Evolutionary conservation across 352 stramenopile species (phyloP), one percentile per base, ranked within the genome.

Genomic region (Phytopythium sindhum): DNA sequence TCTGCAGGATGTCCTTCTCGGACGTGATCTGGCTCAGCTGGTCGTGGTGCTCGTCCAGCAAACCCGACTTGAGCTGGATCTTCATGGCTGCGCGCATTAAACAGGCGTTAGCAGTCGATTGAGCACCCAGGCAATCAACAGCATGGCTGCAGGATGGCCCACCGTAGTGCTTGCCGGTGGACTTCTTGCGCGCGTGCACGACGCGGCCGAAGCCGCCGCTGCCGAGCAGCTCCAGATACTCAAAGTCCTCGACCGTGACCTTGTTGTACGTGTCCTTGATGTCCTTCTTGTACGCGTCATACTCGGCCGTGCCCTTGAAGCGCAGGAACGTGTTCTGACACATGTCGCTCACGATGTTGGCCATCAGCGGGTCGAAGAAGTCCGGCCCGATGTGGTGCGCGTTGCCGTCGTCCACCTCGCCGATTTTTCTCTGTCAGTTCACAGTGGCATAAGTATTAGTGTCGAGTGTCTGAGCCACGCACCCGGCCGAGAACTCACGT

Each of bases 181-280:
- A 94, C 63, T 93, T 96, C 64, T 97, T 97, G 33, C 81, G 74
- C 14, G 90, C 89, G 62, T 97, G 90, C 19, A 97, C 84, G 14
- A 97, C 91, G 19, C 90, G 89, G 15, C 89, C 91, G 68, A 97
- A 97, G 8, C 91, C 91, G n/a, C 91, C 91, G 64, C 91, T 94
- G 15, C 91, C 91, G 23, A 97, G 80, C 23, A 92, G 66, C 64
- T 95, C 86, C 39, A 95, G 66, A 53, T 91, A 92, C 71, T 95
- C 85, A 56, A 93, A 95, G 56, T 91, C 82, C 57, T 90, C 82
- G 47, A 89, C 84, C 11, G 84, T 93, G 61, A 90, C 84, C 63
- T 90, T 91, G 69, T 92, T 93, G 81, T 95, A 95, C 56, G 84
- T 91, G 45, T 95, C 84, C 50, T 93, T 93, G 50, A 92, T 60